Evolutionary conservation across 129 eudicot species (phyloP), one percentile per base, ranked within the genome.

Genomic region (Tagetes patula): DNA sequence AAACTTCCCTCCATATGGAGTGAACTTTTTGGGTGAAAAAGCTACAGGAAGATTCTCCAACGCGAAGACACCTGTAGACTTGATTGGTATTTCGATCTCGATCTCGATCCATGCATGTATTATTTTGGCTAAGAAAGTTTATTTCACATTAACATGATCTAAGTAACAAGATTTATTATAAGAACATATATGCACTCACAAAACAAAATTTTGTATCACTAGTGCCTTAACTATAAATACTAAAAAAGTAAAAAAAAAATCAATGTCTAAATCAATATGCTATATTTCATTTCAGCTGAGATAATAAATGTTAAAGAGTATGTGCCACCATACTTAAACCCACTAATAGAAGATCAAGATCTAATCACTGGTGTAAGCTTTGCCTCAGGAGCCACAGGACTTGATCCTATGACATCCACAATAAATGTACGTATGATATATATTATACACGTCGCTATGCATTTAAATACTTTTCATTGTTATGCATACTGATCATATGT

Each of bases 321-420:
- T 31, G 73, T 91, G 58, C 96, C 92, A 7, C 80, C 97, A n/a
- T 91, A 88, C 70, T 72, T 91, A 50, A 92, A 91, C 69, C 96
- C 92, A 42, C 53, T 77, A 40, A 60, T 91, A n/a, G 34, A 33
- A 61, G 73, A 74, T 52, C 30, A 83, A 65, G 97, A 91, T 76
- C 82, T 91, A 40, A 75, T 70, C 42, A 88, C 96, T 12, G 96
- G 97, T 4, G 92, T 91, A 27, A 91, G 86, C 72, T 91, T 91
- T 78, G 96, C 97, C 36, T 88, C 97, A 31, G 95, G 96, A 48
- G 96, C 83, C 48, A 85, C 92, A 38, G 92, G 97, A 60, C 85
- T 71, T 33, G 97, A 91, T 73, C 96, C 97, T 42, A 46, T 88
- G 34, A 91, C 96, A 34, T 82, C 90, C 0, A 79, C 79, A 3